Evolutionary conservation across 2,329 filamentous ascomycete species (phyloP), one percentile per base, ranked within the genome.

Genomic region (Diaporthe batatas): DNA sequence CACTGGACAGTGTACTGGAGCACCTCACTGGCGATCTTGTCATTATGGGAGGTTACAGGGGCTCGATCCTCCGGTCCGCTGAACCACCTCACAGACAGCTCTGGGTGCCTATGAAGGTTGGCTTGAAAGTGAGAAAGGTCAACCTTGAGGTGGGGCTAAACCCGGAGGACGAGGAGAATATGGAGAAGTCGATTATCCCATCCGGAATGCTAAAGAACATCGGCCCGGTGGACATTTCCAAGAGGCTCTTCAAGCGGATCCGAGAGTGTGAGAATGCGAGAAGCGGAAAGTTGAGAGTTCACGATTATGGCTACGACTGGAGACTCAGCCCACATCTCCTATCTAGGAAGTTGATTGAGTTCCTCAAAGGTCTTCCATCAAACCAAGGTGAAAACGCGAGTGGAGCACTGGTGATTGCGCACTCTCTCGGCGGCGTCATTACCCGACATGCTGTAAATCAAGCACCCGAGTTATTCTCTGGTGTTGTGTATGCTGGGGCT

Each of bases 291-390:
- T 84, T 98, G 7, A 88, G 94, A 59, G 89, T 98, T 0, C 95
- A 95, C 86, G 92, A 98, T 77, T 98, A 96, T 79, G 95, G 95
- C 23, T 98, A 98, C 78, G 96, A 98, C 82, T 98, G 96, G 96
- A 89, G 96, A 21, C 84, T 98, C 51, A 96, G 94, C 75, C 96
- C 96, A 0, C 89, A 92, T 78, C 84, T 94, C 0, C 87, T 96
- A 0, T 95, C 93, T 3, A 86, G 87, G 58, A 90, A 90, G 74
- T 84, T 98, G n/a, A 89, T 92, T 47, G 83, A 88, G 23, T 98
- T 94, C 77, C 84, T 98, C 18, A 90, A 93, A 78, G 86, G 83
- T 2, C 85, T 98, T 0, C 93, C 93, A 0, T 95, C 91, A 68
- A 98, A 98, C 78, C 86, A 89, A 59, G 72, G 72, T 14, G 25